These are phyloP conservation scores for Panicum miliaceum DNA, from an alignment of 176 grass and related monocot species.

Conservation along the genomic window DNA sequence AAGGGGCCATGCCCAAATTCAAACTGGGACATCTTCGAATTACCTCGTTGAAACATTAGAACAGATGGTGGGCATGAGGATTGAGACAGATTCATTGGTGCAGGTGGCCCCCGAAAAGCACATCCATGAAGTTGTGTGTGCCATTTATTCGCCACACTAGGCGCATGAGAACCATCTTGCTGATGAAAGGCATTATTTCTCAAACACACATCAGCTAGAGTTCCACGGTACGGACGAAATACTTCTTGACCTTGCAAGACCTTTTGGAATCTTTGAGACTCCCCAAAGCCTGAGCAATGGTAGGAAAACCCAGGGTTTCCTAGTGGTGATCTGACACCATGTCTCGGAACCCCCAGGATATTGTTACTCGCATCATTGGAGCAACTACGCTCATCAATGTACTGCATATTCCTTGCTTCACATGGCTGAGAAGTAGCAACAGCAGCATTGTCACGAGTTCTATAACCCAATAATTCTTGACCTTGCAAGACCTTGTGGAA, in stretches of 20 bases:
- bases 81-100: conserved; percentile 44
- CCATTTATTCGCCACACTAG: conserved; percentile 48
- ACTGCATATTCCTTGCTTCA: conserved; percentile 61
- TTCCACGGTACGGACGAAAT: conserved; percentile 55
- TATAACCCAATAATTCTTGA: conserved; percentile 92
- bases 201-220: conserved; percentile 42
- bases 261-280: conserved; percentile 93
- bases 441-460: conserved; percentile 56
- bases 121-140: conserved; percentile 42
- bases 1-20: conserved; percentile 37
- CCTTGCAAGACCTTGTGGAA: conserved; percentile 99
- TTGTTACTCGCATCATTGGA: conserved; percentile 49
- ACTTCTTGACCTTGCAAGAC: conserved; percentile 99
- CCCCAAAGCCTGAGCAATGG: conserved; percentile 83
- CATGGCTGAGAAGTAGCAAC: conserved; percentile 58
- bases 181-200: conserved; percentile 48
- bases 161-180: conserved; percentile 41
- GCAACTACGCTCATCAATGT: conserved; percentile 57
- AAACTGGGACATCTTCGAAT: conserved; percentile 31
- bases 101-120: conserved; percentile 26
- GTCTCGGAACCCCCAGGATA: conserved; percentile 53
- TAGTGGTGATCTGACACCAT: conserved; percentile 54
- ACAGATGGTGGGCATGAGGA: conserved; percentile 60
- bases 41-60: conserved; percentile 63
- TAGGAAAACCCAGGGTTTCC: conserved; percentile 54